Evolutionary conservation across 495 filamentous ascomycete species (phyloP), one percentile per base, ranked within the genome.

Genomic region (Talaromyces trachyspermus): DNA sequence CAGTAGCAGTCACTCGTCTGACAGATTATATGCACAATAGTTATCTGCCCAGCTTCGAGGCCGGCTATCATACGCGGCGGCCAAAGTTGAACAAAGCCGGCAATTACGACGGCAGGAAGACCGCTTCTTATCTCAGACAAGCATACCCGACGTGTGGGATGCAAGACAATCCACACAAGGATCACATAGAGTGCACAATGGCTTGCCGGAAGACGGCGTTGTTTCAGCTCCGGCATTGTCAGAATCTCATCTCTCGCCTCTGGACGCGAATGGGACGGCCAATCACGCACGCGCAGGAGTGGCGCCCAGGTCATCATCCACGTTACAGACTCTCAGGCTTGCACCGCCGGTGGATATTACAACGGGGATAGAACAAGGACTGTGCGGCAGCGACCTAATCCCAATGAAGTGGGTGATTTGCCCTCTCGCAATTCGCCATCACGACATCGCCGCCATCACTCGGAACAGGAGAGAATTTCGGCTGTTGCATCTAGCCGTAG

Each of bases 11-110:
- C 37, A 18, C 22, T 26, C 50, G 40, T 42, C 51, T 59, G 57
- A 61, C 45, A 20, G 14, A 37, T 11, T 14, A 26, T 26, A 26
- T 17, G 2, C 5, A 20, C 44, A 47, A 32, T 56, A 94, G 84
- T 62, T 92, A 37, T 87, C 88, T 24, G 76, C 79, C 29, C 80
- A 88, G 56, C 74, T 96, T 19, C 81, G 80, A 51, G 77, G 87
- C 5, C 84, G 88, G 43, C 71, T 96, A 10, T 86, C 86, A 5
- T 94, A 95, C 61, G 89, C 88, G 27, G 87, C 91, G 69, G 77
- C 90, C 54, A 95, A 95, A 61, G 82, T 96, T 30, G 83, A 91
- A 64, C 81, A 92, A 60, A 87, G 85, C 42, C 88, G 87, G 75
- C 81, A 91, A 66, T 74, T 77, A 10, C 79, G 78, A 50, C 27